Percentiles rank a stretch among this genome's conserved stretches.
These are phyloP conservation scores for Akanthomyces muscarius DNA, from an alignment of 2,329 filamentous ascomycete species.

Conservation along the genomic window DNA sequence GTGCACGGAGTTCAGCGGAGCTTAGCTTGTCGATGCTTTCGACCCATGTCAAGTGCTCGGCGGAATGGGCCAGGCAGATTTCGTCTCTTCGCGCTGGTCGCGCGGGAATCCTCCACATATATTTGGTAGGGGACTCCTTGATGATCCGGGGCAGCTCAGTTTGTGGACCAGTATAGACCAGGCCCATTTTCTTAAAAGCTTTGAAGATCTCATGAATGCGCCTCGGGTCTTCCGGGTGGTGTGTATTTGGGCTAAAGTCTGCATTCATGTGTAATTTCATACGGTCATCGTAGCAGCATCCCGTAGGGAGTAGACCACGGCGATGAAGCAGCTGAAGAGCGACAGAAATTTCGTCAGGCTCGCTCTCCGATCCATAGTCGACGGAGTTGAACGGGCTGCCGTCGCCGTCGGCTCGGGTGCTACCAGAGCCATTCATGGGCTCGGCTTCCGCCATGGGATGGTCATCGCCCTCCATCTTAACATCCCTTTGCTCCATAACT, in stretches of 20 bases:
- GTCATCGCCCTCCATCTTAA: conserved; percentile 17
- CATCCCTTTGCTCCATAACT: conserved; percentile 14
- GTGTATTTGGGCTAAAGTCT: conserved; percentile 65
- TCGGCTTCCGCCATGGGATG: conserved; percentile 19
- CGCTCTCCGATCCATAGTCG: conserved; percentile 29
- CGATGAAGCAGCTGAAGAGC: conserved; percentile 37
- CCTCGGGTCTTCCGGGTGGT: conserved; percentile 91
- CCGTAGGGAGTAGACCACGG: conserved; percentile 60
- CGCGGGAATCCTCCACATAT: conserved; percentile 73
- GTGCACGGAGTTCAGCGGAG: conserved; percentile 61
- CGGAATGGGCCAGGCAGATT: conserved; percentile 73
- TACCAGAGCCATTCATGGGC: conserved; percentile 13
- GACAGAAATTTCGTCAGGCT: conserved; percentile 35
- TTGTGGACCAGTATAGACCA: conserved; percentile 63
- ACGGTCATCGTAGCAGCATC: conserved; percentile 83
- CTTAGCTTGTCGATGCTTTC: conserved; percentile 50
- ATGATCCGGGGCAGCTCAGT: conserved; percentile 50
- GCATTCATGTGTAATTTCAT: conserved; percentile 96
- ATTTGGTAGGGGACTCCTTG: conserved; percentile 51
- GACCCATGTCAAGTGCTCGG: conserved; percentile 78
- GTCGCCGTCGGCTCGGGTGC: conserved; percentile 17
- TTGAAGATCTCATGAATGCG: conserved; percentile 92
- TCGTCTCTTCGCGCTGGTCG: conserved; percentile 75
- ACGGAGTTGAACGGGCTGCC: conserved; percentile 32
- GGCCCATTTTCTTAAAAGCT: conserved; percentile 74